Evolutionary conservation across 2,329 filamentous ascomycete species (phyloP).

Genomic region (Pestalotiopsis sp.): DNA sequence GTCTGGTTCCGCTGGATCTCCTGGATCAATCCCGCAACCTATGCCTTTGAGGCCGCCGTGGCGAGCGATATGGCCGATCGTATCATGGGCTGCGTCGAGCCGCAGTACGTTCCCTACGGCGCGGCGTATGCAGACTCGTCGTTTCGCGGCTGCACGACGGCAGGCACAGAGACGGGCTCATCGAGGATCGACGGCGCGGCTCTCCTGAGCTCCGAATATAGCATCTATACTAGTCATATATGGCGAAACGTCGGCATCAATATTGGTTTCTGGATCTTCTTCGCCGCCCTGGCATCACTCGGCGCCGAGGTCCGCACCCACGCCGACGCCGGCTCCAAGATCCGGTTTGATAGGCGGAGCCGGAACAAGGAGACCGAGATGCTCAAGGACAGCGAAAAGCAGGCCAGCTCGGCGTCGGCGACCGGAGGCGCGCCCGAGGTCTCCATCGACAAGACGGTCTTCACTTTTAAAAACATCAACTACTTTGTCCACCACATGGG

Average conservation of each 20-base stretch:
- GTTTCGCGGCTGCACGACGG: slow-evolving; percentile 4
- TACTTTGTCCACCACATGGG: slow-evolving; percentile 43
- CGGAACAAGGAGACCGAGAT: not conserved
- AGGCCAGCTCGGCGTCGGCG: not conserved
- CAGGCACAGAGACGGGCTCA: not conserved
- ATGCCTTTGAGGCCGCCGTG: slow-evolving; percentile 63
- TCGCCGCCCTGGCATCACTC: slow-evolving; percentile 57
- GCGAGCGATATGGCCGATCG: slow-evolving; percentile 48
- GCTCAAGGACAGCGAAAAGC: slow-evolving; percentile 3
- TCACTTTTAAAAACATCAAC: slow-evolving; percentile 13
- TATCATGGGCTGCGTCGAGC: slow-evolving; percentile 57
- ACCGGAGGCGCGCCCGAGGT: not conserved
- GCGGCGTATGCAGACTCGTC: slow-evolving; percentile 27
- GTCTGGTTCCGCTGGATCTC: slow-evolving; percentile 55
- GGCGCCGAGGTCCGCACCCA: slow-evolving; percentile 59
- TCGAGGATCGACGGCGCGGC: slow-evolving; percentile 45
- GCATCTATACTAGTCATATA: slow-evolving; percentile 54
- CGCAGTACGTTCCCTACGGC: slow-evolving; percentile 58
- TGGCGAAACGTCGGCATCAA: slow-evolving; percentile 66
- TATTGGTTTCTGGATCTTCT: slow-evolving; percentile 59
- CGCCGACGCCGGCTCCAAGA: slow-evolving; percentile 16
- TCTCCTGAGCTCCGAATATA: slow-evolving; percentile 55
- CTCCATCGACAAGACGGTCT: slow-evolving; percentile 7
- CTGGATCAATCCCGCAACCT: slow-evolving; percentile 64
- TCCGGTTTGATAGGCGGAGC: slow-evolving; percentile 23